Percentiles rank a stretch among this genome's conserved stretches.
Conservation (phyloP, 306 rosid species). For the Canavalia gladiata region DNA sequence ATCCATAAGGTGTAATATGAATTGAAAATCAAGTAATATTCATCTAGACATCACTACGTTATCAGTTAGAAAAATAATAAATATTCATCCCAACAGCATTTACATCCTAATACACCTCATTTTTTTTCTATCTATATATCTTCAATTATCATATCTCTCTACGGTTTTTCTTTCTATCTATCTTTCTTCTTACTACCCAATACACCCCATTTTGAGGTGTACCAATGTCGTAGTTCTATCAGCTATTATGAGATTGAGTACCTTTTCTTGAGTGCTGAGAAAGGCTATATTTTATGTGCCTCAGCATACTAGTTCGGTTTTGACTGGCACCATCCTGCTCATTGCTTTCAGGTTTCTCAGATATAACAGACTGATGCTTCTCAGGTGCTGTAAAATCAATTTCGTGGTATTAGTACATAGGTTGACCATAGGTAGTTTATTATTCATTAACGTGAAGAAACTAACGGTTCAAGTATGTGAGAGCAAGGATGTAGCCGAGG, state of each 20-base stretch:
- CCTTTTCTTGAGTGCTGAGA: no score
- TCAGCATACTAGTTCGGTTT: not conserved
- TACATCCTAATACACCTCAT: no score
- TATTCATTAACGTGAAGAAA: not conserved
- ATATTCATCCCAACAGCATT: no score
- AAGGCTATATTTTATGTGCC: no score
- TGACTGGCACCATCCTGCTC: not conserved
- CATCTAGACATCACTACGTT: not conserved
- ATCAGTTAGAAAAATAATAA: not conserved
- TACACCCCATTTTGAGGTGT: no score
- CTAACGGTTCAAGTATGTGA: slow-evolving; percentile 53
- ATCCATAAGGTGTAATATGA: slow-evolving; percentile 16
- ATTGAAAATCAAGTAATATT: slow-evolving; percentile 31
- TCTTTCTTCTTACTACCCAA: no score
- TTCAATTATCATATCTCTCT: no score
- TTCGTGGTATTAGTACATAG: not conserved
- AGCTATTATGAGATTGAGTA: no score
- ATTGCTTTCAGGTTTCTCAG: not conserved
- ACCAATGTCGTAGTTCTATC: no score
- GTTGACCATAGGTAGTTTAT: not conserved
- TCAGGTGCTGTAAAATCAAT: slow-evolving; percentile 44
- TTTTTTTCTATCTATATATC: no score
- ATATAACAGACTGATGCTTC: slow-evolving; percentile 24
- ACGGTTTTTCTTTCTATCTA: no score
- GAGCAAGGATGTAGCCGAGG: slow-evolving; percentile 42